Percentiles rank a stretch among this genome's conserved stretches.
Evolutionary conservation across 768 basidiomycete genomes (phyloP).

Genomic region (Nidularia sp.): DNA sequence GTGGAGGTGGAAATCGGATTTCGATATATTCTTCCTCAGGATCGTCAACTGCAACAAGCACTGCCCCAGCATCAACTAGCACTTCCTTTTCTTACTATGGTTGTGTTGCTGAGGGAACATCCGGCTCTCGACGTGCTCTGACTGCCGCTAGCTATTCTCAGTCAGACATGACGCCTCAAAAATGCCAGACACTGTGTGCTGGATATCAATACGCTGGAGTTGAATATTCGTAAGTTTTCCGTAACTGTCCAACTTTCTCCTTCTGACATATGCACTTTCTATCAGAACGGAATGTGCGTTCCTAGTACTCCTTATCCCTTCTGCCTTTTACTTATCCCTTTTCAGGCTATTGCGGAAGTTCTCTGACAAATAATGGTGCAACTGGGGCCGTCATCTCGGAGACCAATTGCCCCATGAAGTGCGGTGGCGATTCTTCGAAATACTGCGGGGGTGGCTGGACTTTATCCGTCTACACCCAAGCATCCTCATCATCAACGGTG

Average conservation of each 20-base stretch:
- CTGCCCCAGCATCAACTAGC: conserved; percentile 4
- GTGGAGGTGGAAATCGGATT: conserved; percentile 23
- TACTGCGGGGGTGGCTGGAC: conserved; percentile 12
- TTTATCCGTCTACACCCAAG: conserved; percentile 12
- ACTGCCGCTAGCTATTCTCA: conserved; percentile 17
- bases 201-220: conserved; percentile 25
- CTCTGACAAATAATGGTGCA: conserved; percentile 24
- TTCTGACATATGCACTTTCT: background rate
- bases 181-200: conserved; percentile 23
- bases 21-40: conserved; percentile 8
- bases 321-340: background rate
- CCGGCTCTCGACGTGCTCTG: conserved; percentile 25
- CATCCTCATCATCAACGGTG: background rate
- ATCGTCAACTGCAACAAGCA: conserved; percentile 2
- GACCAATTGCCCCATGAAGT: conserved; percentile 14
- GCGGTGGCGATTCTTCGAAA: conserved; percentile 8
- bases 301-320: background rate
- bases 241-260: background rate
- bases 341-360: conserved; percentile 20
- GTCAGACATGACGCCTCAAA: conserved; percentile 23
- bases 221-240: conserved; percentile 23
- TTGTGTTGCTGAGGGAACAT: conserved; percentile 27
- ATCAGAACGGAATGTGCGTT: conserved; percentile 10
- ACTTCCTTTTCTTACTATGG: conserved; percentile 14
- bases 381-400: conserved; percentile 16